These are phyloP conservation scores for Xylariaceae sp. DNA, from an alignment of 2,329 filamentous ascomycete species.

Conservation along the genomic window DNA sequence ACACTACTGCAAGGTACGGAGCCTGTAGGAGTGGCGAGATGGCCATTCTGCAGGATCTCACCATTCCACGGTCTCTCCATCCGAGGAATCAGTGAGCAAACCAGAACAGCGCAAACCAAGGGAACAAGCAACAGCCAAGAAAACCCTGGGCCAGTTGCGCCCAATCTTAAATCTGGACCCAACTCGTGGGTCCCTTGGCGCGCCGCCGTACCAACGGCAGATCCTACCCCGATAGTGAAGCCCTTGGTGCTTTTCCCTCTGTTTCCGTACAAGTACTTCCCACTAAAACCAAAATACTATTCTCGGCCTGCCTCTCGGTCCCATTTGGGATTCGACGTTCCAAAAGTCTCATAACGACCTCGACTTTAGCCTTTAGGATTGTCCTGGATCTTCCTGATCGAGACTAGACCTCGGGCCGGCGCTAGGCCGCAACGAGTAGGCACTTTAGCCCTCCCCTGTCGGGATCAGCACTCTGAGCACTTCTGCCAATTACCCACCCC, in stretches of 20 bases:
- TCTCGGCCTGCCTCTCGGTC: slow-evolving; percentile 18
- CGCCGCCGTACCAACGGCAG: slow-evolving; percentile 2
- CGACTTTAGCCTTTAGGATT: neutral
- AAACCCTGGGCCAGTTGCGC: neutral
- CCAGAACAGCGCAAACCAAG: neutral
- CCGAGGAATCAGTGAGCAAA: neutral
- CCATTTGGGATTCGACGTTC: slow-evolving; percentile 6
- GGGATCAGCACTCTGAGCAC: too few relatives aligned
- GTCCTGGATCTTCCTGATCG: neutral
- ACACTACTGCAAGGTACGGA: slow-evolving; percentile 20
- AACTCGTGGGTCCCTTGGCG: slow-evolving; percentile 10
- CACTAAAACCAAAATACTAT: neutral
- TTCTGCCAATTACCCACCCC: too few relatives aligned
- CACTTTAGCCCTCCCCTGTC: neutral
- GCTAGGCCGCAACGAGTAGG: neutral
- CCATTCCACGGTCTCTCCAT: neutral
- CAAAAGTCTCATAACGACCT: neutral
- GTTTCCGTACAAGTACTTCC: too few relatives aligned
- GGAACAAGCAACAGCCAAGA: slow-evolving; percentile 3
- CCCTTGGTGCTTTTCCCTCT: slow-evolving; percentile 1
- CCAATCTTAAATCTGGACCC: slow-evolving; percentile 18
- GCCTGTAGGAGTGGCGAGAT: neutral
- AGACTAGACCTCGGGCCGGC: neutral
- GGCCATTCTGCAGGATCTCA: slow-evolving; percentile 13
- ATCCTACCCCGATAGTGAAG: slow-evolving; percentile 12